Evolutionary conservation across 208 protist genomes (phyloP).

Genomic region (Leishmania guyanensis): DNA sequence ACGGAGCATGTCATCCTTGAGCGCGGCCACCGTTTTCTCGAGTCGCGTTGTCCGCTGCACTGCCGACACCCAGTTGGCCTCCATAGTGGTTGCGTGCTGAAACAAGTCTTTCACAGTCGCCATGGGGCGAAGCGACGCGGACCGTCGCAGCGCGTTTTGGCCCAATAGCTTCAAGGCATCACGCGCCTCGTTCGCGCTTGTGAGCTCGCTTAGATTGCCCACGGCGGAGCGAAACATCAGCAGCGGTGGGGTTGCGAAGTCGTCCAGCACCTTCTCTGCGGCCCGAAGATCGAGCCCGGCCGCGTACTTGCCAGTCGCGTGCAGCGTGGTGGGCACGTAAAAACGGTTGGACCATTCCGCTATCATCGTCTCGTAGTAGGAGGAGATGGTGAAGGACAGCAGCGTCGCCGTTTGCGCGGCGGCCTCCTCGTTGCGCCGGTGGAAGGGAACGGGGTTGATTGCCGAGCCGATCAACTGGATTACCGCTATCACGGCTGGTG

Average conservation of each 20-base stretch:
- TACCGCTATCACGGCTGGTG: conserved; percentile 48
- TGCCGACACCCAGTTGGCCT: conserved; percentile 76
- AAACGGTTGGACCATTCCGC: conserved; percentile 87
- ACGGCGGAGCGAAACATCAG: conserved; percentile 68
- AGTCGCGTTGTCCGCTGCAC: conserved; percentile 66
- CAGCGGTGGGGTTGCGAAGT: conserved; percentile 65
- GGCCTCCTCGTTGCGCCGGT: conserved; percentile 77
- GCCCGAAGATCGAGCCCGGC: conserved; percentile 70
- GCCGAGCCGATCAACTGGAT: conserved; percentile 84
- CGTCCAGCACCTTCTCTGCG: conserved; percentile 79
- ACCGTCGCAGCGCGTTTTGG: conserved; percentile 44
- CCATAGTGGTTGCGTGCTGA: conserved; percentile 69
- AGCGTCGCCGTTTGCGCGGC: conserved; percentile 68
- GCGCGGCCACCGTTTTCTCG: conserved; percentile 49
- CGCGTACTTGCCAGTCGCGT: conserved; percentile 63
- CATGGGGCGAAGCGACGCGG: conserved; percentile 48
- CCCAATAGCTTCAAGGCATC: conserved; percentile 64
- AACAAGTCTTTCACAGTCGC: conserved; percentile 67
- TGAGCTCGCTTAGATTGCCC: conserved; percentile 44
- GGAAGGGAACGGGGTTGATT: conserved; percentile 77
- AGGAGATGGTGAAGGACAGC: conserved; percentile 80
- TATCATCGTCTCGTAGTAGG: conserved; percentile 83
- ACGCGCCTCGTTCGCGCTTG: conserved; percentile 59
- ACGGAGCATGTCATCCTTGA: conserved; percentile 52
- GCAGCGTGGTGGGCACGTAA: conserved; percentile 68